Conservation (phyloP, 1,284 basidiomycete genomes). For the Moniliella sp. region DNA sequence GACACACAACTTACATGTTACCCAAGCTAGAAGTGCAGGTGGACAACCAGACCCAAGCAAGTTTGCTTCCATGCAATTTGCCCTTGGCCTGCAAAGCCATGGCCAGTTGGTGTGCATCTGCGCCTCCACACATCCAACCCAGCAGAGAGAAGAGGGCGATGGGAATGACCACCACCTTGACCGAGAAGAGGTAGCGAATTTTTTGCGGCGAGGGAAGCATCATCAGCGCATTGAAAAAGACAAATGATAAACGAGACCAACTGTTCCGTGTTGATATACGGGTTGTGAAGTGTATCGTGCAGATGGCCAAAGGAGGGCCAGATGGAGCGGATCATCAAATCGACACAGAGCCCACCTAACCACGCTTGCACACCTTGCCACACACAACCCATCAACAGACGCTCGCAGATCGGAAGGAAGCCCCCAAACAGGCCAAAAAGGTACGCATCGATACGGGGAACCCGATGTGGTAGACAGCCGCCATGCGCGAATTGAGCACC, state of each 20-base stretch:
- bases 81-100: slow-evolving; percentile 47
- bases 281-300: slow-evolving; percentile 48
- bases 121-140: slow-evolving; percentile 55
- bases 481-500: slow-evolving; percentile 54
- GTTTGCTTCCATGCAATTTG: slow-evolving; percentile 45
- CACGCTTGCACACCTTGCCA: slow-evolving; percentile 19
- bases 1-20: slow-evolving; percentile 19
- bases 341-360: slow-evolving; percentile 54
- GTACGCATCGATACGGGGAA: slow-evolving; percentile 56
- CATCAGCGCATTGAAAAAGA: slow-evolving; percentile 52
- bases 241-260: slow-evolving; percentile 68
- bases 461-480: slow-evolving; percentile 41
- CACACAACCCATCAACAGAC: slow-evolving; percentile 53
- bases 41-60: slow-evolving; percentile 58
- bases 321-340: slow-evolving; percentile 49
- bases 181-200: slow-evolving; percentile 58
- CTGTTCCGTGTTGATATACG: slow-evolving; percentile 49
- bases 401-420: slow-evolving; percentile 53
- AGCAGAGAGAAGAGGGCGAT: slow-evolving; percentile 45
- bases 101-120: slow-evolving; percentile 54
- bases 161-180: slow-evolving; percentile 49
- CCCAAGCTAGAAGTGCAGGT: slow-evolving; percentile 10
- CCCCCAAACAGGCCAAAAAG: slow-evolving; percentile 56
- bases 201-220: slow-evolving; percentile 62
- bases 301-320: slow-evolving; percentile 44